phyloP scores from a whole-genome alignment of 1,284 basidiomycete genomes.

The Austroboletus niveus region DNA sequence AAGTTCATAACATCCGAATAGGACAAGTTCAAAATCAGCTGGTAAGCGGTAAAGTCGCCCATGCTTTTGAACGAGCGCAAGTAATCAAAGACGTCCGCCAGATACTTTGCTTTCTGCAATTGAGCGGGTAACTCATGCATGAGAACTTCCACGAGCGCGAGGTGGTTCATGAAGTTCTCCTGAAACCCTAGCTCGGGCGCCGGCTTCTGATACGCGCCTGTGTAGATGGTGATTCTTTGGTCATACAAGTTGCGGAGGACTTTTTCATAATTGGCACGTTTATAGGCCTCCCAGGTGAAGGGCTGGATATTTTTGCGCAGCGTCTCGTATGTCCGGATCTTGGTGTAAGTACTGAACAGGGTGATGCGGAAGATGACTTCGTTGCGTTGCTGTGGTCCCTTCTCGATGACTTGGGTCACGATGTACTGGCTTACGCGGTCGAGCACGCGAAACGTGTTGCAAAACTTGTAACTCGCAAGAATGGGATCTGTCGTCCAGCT shows the following conservation, averaged over 20 bases:
- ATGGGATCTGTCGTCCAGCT: conserved; percentile 60
- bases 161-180: conserved; percentile 51
- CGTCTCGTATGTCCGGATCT: conserved; percentile 59
- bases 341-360: conserved; percentile 61
- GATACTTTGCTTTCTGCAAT: conserved; percentile 42
- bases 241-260: conserved; percentile 44
- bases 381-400: conserved; percentile 49
- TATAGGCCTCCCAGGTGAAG: conserved; percentile 51
- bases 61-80: conserved; percentile 56
- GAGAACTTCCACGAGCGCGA: conserved; percentile 52
- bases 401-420: conserved; percentile 57
- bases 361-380: conserved; percentile 62
- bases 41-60: conserved; percentile 60
- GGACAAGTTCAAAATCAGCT: conserved; percentile 54
- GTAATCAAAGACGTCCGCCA: conserved; percentile 55
- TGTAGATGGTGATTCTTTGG: conserved; percentile 47
- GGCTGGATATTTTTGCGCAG: conserved; percentile 46
- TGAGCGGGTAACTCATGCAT: conserved; percentile 48
- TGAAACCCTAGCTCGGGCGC: conserved; percentile 46
- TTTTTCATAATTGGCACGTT: conserved; percentile 43
- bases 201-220: conserved; percentile 64
- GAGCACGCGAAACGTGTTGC: conserved; percentile 60
- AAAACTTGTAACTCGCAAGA: conserved; percentile 50
- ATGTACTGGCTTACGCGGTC: conserved; percentile 62
- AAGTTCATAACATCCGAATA: conserved; percentile 57